Evolutionary conservation across 352 stramenopile species (phyloP).

Genomic region (Phytopythium delawarense): DNA sequence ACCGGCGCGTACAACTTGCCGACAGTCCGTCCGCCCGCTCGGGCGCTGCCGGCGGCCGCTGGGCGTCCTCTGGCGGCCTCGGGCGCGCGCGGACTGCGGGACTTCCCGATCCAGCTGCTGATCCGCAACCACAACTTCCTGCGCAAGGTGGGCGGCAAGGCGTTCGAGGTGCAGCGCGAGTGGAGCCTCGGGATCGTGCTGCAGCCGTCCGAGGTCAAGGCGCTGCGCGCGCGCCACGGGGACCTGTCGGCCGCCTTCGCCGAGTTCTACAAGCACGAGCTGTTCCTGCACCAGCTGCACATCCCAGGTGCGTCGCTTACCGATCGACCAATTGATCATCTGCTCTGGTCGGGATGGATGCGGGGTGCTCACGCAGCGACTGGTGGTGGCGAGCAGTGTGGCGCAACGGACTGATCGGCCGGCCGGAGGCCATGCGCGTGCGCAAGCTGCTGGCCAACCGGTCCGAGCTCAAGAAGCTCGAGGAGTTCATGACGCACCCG

Average conservation of each 20-base stretch:
- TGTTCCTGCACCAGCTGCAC: conserved; percentile 74
- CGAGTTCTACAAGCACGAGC: conserved; percentile 67
- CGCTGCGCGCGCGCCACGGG: conserved; percentile 53
- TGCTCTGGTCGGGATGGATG: conserved; percentile 1
- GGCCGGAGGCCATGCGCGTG: conserved; percentile 59
- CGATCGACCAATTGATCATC: not conserved
- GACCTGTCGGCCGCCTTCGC: conserved; percentile 74
- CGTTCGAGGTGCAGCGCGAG: conserved; percentile 66
- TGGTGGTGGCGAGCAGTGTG: conserved; percentile 35
- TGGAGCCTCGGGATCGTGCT: conserved; percentile 71
- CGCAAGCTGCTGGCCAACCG: conserved; percentile 74
- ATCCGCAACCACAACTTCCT: conserved; percentile 66
- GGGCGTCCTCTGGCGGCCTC: conserved; percentile 6
- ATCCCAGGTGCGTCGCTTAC: conserved; percentile 46
- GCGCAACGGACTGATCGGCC: conserved; percentile 67
- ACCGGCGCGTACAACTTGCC: not conserved
- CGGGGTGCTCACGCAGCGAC: not conserved
- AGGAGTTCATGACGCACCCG: conserved; percentile 52
- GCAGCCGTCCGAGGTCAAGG: conserved; percentile 76
- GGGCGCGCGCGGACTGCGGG: conserved; percentile 30
- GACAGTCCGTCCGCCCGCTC: not conserved
- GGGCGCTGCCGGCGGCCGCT: not conserved
- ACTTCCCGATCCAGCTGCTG: conserved; percentile 60
- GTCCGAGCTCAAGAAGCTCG: conserved; percentile 73
- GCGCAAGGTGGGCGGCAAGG: conserved; percentile 35